These are phyloP conservation scores for Fusarium humuli DNA, from an alignment of 2,329 filamentous ascomycete genomes.

Conservation along the genomic window DNA sequence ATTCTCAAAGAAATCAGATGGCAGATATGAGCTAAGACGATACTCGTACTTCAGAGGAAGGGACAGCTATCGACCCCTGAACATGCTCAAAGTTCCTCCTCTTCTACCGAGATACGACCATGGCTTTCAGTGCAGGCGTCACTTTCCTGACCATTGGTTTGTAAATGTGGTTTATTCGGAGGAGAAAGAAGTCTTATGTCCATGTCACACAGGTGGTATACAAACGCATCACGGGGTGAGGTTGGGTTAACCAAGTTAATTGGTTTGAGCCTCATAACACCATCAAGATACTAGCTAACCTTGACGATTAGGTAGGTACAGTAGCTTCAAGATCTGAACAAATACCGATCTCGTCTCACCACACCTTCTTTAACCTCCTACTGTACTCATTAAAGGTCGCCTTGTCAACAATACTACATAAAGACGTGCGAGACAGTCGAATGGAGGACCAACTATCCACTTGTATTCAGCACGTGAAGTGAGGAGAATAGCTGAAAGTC, in stretches of 20 bases:
- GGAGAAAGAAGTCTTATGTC: slow-evolving; percentile 12
- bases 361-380: slow-evolving; percentile 33
- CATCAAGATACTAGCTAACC: slow-evolving; percentile 6
- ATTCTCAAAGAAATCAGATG: slow-evolving; percentile 8
- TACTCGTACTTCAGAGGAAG: background rate
- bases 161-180: slow-evolving; percentile 11
- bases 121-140: slow-evolving; percentile 8
- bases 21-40: slow-evolving; percentile 12
- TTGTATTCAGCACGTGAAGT: slow-evolving; percentile 7
- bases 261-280: slow-evolving; percentile 24
- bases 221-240: slow-evolving; percentile 21
- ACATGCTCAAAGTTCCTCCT: background rate
- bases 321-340: slow-evolving; percentile 25
- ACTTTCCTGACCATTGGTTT: slow-evolving; percentile 14
- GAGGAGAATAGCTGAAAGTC: slow-evolving; percentile 4
- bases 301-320: background rate
- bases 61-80: slow-evolving; percentile 17
- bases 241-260: slow-evolving; percentile 1
- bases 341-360: slow-evolving; percentile 34
- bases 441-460: background rate
- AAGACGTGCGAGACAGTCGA: background rate
- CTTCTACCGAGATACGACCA: background rate
- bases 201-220: slow-evolving; percentile 21
- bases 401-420: background rate
- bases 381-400: background rate